Conservation (phyloP, 805 yeast species). For the Zygosaccharomyces bailii region DNA sequence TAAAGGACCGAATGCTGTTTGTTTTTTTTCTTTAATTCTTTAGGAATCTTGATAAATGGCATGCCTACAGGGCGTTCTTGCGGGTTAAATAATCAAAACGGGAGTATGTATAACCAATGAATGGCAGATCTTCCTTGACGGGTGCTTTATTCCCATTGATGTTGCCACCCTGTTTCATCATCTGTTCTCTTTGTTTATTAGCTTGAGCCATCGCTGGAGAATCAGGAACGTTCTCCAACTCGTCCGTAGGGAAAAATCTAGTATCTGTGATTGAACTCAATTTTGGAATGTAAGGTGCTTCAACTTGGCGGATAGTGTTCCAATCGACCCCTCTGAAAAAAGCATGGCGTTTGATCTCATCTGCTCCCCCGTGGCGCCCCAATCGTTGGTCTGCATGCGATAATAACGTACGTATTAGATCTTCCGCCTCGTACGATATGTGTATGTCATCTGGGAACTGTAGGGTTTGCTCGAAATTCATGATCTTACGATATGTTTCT, state of each 20-base stretch:
- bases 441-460: conserved; percentile 91
- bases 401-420: conserved; percentile 70
- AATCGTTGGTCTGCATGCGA: conserved; percentile 76
- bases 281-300: conserved; percentile 92
- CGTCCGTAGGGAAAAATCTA: conserved; percentile 96
- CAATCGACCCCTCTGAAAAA: conserved; percentile 96
- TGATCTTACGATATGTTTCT: conserved; percentile 86
- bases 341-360: conserved; percentile 84
- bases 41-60: not conserved
- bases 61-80: conserved; percentile 47
- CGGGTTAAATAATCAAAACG: conserved; percentile 89
- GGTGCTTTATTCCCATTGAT: conserved; percentile 44
- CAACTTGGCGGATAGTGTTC: conserved; percentile 81
- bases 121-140: conserved; percentile 80
- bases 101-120: conserved; percentile 94
- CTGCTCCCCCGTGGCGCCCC: conserved; percentile 89
- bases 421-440: conserved; percentile 83
- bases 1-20: not conserved
- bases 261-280: conserved; percentile 92
- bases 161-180: conserved; percentile 42
- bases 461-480: conserved; percentile 86
- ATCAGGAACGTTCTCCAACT: conserved; percentile 90
- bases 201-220: conserved; percentile 71
- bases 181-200: conserved; percentile 58
- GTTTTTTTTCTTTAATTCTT: not conserved